These are phyloP conservation scores for Nelumbo lutea DNA, from an alignment of 164 flowering plant genomes.

Conservation along the genomic window DNA sequence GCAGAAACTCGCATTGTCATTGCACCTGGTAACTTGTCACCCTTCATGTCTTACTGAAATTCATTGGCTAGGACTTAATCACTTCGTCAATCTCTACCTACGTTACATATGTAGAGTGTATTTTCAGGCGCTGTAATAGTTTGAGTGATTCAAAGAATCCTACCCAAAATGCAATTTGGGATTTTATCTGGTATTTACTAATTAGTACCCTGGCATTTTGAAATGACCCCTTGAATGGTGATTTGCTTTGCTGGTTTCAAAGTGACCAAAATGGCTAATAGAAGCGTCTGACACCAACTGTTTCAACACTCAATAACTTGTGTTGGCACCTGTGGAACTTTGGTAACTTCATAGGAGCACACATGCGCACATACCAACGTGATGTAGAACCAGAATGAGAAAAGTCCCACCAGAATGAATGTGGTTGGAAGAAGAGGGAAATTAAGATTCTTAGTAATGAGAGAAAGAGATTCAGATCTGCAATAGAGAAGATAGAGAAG, in stretches of 20 bases:
- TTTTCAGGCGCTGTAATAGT: not conserved
- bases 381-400: not conserved
- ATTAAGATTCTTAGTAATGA: too few relatives aligned
- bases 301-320: not conserved
- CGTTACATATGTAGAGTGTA: not conserved
- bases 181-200: not conserved
- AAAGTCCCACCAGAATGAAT: not conserved
- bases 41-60: not conserved
- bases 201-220: not conserved
- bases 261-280: too few relatives aligned
- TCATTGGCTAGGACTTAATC: not conserved
- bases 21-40: conserved; percentile 36
- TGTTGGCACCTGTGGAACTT: not conserved
- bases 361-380: not conserved
- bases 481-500: too few relatives aligned
- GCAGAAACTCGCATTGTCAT: conserved; percentile 51
- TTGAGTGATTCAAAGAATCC: not conserved
- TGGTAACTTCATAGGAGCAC: not conserved
- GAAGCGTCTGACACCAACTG: too few relatives aligned
- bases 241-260: not conserved
- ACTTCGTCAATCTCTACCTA: not conserved
- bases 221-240: not conserved
- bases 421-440: too few relatives aligned
- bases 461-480: too few relatives aligned
- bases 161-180: not conserved